Conservation (phyloP, 495 filamentous ascomycete genomes). For the Beverwykella pulmonaria region DNA sequence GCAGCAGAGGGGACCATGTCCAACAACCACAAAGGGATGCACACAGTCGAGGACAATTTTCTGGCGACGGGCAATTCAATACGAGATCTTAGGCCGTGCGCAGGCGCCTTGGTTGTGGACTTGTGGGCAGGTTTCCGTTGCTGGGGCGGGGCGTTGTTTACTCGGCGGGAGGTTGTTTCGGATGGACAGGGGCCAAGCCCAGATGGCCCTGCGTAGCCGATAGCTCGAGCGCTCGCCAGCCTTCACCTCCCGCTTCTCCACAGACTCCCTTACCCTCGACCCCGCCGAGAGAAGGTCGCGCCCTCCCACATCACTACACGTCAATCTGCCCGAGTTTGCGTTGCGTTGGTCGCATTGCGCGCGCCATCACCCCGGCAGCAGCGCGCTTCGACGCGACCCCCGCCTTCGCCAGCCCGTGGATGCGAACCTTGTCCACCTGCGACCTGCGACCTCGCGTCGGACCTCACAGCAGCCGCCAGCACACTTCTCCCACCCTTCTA, state of each 20-base stretch:
- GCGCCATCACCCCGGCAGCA: conserved; percentile 18
- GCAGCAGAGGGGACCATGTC: conserved; percentile 1
- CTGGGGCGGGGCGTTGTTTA: not conserved
- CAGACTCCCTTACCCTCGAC: not conserved
- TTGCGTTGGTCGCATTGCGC: conserved; percentile 26
- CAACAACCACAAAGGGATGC: conserved; percentile 5
- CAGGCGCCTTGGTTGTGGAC: not conserved
- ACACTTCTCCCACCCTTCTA: not conserved
- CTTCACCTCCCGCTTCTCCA: not conserved
- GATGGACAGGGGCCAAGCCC: too few relatives aligned
- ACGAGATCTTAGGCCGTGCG: not conserved
- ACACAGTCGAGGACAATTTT: conserved; percentile 7
- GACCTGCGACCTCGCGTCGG: conserved; percentile 23
- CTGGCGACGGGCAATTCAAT: not conserved
- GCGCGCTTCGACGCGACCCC: conserved; percentile 32
- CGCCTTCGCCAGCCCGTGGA: conserved; percentile 19
- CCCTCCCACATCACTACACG: conserved; percentile 6
- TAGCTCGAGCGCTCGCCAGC: too few relatives aligned
- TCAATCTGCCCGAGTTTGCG: conserved; percentile 4
- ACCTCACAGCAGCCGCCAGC: conserved; percentile 4
- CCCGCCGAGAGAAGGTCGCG: not conserved
- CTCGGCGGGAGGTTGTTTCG: not conserved
- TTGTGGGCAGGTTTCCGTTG: not conserved
- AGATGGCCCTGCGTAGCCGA: too few relatives aligned
- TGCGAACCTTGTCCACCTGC: conserved; percentile 7